Evolutionary conservation across 139 green algal species (phyloP).

Genomic region (Coccomyxa sp.): DNA sequence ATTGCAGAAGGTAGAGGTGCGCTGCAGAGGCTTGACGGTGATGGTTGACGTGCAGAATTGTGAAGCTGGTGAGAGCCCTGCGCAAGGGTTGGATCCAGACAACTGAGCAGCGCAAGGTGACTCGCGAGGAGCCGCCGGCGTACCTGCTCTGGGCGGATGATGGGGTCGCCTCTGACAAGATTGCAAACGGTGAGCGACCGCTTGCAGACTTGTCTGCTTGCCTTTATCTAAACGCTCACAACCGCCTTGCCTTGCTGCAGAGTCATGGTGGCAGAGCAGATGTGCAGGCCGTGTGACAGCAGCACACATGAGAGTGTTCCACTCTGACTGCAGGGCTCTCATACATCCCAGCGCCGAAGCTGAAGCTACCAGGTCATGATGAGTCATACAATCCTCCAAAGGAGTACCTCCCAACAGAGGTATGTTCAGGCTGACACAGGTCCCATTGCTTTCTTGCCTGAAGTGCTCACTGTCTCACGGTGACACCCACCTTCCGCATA

Average conservation of each 20-base stretch:
- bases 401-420: slow-evolving; percentile 93
- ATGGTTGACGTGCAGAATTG: slow-evolving; percentile 30
- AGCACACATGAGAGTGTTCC: too few species aligned
- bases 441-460: too few species aligned
- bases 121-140: slow-evolving; percentile 27
- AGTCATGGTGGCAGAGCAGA: neutral
- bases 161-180: slow-evolving; percentile 52
- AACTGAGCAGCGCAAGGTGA: slow-evolving; percentile 12
- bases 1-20: too few species aligned
- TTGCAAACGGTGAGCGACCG: slow-evolving; percentile 27
- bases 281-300: neutral
- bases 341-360: slow-evolving; percentile 90
- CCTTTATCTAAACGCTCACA: neutral
- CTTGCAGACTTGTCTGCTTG: too few species aligned
- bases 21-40: too few species aligned
- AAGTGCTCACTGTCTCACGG: too few species aligned
- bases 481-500: too few species aligned
- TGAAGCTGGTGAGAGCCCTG: slow-evolving; percentile 86
- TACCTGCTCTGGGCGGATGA: slow-evolving; percentile 96
- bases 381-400: slow-evolving; percentile 94
- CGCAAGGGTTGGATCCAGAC: slow-evolving; percentile 88
- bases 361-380: slow-evolving; percentile 83
- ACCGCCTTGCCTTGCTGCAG: neutral
- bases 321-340: slow-evolving; percentile 57
- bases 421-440: too few species aligned